Percentiles rank a stretch among this genome's conserved stretches.
These are phyloP conservation scores for Macrocystidia cucumis DNA, from an alignment of 1,284 basidiomycete genomes.

Conservation along the genomic window DNA sequence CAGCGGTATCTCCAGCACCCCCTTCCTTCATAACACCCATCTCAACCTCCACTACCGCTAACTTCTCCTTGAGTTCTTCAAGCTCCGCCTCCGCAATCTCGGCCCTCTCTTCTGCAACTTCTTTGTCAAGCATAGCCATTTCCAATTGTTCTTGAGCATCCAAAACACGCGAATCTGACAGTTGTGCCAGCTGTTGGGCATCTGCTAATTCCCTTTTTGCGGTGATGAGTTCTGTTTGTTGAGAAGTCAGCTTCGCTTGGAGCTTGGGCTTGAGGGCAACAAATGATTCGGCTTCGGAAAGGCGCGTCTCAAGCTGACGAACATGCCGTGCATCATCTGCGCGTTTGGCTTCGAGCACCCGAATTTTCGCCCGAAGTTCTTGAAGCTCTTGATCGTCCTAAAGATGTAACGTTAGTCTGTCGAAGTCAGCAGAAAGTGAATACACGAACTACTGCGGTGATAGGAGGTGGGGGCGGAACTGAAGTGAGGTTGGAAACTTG, in stretches of 20 bases:
- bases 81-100: slow-evolving; percentile 76
- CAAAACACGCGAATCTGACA: slow-evolving; percentile 26
- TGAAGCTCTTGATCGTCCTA: slow-evolving; percentile 59
- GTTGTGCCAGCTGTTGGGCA: slow-evolving; percentile 47
- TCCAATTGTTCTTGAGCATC: slow-evolving; percentile 89
- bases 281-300: slow-evolving; percentile 80
- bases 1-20: slow-evolving; percentile 26
- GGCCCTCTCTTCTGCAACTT: slow-evolving; percentile 92
- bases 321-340: slow-evolving; percentile 82
- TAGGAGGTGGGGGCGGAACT: neutral
- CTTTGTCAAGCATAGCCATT: slow-evolving; percentile 93
- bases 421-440: slow-evolving; percentile 15
- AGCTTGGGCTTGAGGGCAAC: slow-evolving; percentile 83
- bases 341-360: slow-evolving; percentile 82
- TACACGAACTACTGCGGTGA: neutral
- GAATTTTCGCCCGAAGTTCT: slow-evolving; percentile 78
- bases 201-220: slow-evolving; percentile 64
- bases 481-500: neutral
- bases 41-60: slow-evolving; percentile 84
- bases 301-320: slow-evolving; percentile 78
- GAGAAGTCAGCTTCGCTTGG: slow-evolving; percentile 77
- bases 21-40: slow-evolving; percentile 64
- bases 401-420: slow-evolving; percentile 7
- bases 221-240: slow-evolving; percentile 71
- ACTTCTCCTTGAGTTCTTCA: slow-evolving; percentile 68